Conservation (phyloP, 495 filamentous ascomycete species). For the Lasiosphaeria miniovina region DNA sequence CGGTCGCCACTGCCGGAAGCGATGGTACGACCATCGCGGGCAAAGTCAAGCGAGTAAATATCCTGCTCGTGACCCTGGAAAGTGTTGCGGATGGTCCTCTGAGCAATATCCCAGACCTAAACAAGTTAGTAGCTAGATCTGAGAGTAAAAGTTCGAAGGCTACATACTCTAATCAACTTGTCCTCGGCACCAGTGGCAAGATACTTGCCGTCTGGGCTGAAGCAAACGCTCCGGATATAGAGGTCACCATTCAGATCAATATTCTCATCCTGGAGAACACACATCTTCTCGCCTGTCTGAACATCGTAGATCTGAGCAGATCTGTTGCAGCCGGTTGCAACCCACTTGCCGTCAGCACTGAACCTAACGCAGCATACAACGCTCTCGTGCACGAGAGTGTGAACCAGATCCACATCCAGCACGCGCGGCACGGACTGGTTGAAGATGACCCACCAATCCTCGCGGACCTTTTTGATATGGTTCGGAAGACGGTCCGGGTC, state of each 20-base stretch:
- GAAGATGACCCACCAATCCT: slow-evolving; percentile 88
- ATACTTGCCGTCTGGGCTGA: slow-evolving; percentile 86
- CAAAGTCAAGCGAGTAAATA: slow-evolving; percentile 91
- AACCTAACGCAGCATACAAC: slow-evolving; percentile 91
- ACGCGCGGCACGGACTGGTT: slow-evolving; percentile 80
- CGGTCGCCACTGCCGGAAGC: slow-evolving; percentile 86
- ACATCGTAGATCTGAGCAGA: slow-evolving; percentile 92
- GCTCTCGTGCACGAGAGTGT: slow-evolving; percentile 80
- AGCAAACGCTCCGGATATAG: slow-evolving; percentile 89
- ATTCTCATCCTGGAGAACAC: slow-evolving; percentile 75
- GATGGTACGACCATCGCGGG: slow-evolving; percentile 81
- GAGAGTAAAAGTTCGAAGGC: neutral
- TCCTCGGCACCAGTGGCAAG: slow-evolving; percentile 88
- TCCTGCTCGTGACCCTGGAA: slow-evolving; percentile 89
- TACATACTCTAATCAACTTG: slow-evolving; percentile 81
- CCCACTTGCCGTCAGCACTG: slow-evolving; percentile 82
- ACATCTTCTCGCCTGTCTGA: slow-evolving; percentile 69
- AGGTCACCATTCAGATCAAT: slow-evolving; percentile 82
- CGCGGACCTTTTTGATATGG: slow-evolving; percentile 76
- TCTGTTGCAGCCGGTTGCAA: slow-evolving; percentile 85
- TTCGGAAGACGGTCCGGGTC: slow-evolving; percentile 80
- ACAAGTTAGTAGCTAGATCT: slow-evolving; percentile 9
- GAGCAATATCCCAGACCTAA: slow-evolving; percentile 84
- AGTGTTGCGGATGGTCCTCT: slow-evolving; percentile 71
- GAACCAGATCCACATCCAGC: slow-evolving; percentile 83